Evolutionary conservation across 1,284 basidiomycete species (phyloP), one percentile per base, ranked within the genome.

Genomic region (Rhodotorula sp.): DNA sequence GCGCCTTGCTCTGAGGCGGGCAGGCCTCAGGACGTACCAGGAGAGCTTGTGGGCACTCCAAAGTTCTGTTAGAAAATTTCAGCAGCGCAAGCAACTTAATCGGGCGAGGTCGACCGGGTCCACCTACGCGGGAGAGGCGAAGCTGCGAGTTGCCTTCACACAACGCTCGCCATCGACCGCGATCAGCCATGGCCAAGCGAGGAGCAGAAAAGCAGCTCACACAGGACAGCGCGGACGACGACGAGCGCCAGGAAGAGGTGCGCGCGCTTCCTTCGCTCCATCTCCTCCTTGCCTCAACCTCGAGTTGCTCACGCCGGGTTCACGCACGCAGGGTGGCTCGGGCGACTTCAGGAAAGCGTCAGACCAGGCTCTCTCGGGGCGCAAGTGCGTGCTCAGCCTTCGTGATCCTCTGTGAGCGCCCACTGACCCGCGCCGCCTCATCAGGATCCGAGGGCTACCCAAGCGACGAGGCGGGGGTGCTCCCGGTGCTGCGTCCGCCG

Each of bases 381-480:
- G 68, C n/a, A 58, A 63, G 65, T 67, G 34, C 18, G 62, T 31
- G 31, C 0, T 9, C 30, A 16, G 15, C 4, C n/a, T 47, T 26
- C 24, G 55, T 26, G 3, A 7, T 7, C 6, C 28, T 5, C 53
- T n/a, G 6, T 15, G 1, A 20, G 0, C 46, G 10, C n/a, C 26
- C 11, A 34, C 50, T 54, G 50, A 31, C 26, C 34, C 55, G 10
- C 8, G 4, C 37, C 15, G 15, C 46, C 22, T 40, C 28, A 31
- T 5, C 50, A 83, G 82, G 59, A 81, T 83, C 46, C 78, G 81
- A 51, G 81, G 80, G 4, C 60, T 83, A 65, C 82, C 82, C 13
- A 73, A 77, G 48, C 70, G 76, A 44, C 22, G 37, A 34, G 37
- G 26, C 6, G 76, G 72, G 47, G 69, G 67, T 37, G 62, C 71